Evolutionary conservation across 108 stramenopile genomes (phyloP), one percentile per base, ranked within the genome.

Genomic region (Fragilaria radians): DNA sequence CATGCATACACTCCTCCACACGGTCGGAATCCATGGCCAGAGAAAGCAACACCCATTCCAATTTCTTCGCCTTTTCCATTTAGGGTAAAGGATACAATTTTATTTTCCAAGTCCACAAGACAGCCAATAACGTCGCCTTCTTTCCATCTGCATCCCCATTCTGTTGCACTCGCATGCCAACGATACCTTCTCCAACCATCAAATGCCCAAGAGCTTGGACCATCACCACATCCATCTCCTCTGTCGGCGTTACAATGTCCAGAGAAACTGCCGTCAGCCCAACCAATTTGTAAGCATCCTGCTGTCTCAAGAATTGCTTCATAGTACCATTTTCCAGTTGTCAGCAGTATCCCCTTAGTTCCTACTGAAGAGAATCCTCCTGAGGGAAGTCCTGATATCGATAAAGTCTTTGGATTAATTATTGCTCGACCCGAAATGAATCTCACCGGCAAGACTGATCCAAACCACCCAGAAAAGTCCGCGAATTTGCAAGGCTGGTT

Each of bases 201-300:
- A 65, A 77, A 97, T 14, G 91, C 89, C 93, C 94, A 97, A 1
- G 93, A 95, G 48, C 86, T 83, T 7, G 85, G 86, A 5, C 87
- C 93, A 70, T 97, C 95, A 23, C 96, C 96, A 62, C 89, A 92
- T 0, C 96, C 93, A 48, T 97, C 94, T 3, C 93, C 94, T 21
- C 83, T 65, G 32, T 93, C 91, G 1, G 86, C 79, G 62, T 86
- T 68, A 46, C 86, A 88, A 62, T 94, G 89, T 25, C 95, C 92
- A 5, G 72, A 66, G 65, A 90, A 96, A 31, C 84, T 83, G 1
- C 77, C 81, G 71, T 95, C 94, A 14, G 85, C 93, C 94, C 94
- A 97, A 22, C 96, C 96, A 30, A 97, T 79, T 48, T 97, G 93
- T 54, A 97, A 62, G 68, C 96, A 97, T 4, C 93, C 93, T 54